Percentiles rank a stretch among this genome's conserved stretches.
These are phyloP conservation scores for Clohesyomyces aquaticus DNA, from an alignment of 495 filamentous ascomycete species.

Conservation along the genomic window DNA sequence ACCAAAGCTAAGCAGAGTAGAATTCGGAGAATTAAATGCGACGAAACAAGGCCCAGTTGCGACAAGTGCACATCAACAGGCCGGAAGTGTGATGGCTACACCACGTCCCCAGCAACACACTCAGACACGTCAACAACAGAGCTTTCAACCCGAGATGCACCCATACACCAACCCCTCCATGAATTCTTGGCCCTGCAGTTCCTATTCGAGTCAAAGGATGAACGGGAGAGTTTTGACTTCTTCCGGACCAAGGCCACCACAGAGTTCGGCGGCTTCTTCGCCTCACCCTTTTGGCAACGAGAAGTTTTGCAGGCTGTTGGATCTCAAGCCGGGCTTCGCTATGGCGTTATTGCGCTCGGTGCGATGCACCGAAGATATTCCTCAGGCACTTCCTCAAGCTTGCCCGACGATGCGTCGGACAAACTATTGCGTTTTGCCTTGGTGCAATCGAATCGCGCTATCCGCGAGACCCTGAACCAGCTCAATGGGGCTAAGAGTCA, in stretches of 20 bases:
- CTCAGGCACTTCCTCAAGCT: neutral
- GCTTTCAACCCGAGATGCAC: neutral
- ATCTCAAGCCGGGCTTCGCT: constrained; percentile 49
- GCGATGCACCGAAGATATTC: constrained; percentile 37
- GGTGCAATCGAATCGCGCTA: constrained; percentile 23
- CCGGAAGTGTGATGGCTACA: constrained; percentile 30
- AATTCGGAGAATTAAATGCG: constrained; percentile 30
- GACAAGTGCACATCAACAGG: constrained; percentile 30
- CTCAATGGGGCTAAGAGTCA: neutral
- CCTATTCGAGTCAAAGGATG: constrained; percentile 17
- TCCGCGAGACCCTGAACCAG: constrained; percentile 20
- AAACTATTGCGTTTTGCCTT: constrained; percentile 19
- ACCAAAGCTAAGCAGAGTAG: neutral
- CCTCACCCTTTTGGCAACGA: constrained; percentile 49
- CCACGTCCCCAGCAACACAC: neutral
- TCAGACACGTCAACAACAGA: neutral
- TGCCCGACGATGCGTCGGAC: constrained; percentile 15
- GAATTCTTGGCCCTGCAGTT: neutral
- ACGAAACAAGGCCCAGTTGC: constrained; percentile 27
- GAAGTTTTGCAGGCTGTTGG: constrained; percentile 49
- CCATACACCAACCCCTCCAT: neutral
- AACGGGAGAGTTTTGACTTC: constrained; percentile 49
- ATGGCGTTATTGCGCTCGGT: constrained; percentile 50
- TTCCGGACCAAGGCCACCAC: constrained; percentile 45
- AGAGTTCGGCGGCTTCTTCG: constrained; percentile 49